phyloP scores from a whole-genome alignment of 2,329 filamentous ascomycete genomes.

The Talaromyces sp. region DNA sequence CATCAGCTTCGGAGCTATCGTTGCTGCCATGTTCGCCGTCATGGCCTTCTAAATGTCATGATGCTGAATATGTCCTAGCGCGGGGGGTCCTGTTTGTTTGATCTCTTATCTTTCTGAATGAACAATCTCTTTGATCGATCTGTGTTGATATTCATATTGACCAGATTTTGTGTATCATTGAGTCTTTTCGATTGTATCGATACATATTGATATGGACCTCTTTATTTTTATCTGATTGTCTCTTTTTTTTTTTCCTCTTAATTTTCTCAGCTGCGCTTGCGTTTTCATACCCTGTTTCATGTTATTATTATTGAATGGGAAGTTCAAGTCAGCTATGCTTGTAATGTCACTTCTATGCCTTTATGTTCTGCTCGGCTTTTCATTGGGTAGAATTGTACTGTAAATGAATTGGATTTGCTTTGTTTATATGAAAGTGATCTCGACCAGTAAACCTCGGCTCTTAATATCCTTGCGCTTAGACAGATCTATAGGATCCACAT shows the following conservation, averaged over 20 bases:
- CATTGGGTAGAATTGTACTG: not conserved
- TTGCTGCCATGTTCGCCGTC: conserved; percentile 37
- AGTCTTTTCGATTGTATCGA: conserved; percentile 3
- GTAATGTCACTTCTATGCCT: conserved; percentile 20
- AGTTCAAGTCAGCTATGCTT: conserved; percentile 18
- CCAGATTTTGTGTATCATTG: no score
- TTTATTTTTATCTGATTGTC: conserved; percentile 6
- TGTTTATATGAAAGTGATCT: not conserved
- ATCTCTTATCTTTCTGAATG: conserved; percentile 15
- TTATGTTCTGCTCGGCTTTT: conserved; percentile 4
- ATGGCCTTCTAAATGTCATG: conserved; percentile 36
- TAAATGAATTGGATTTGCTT: conserved; percentile 2
- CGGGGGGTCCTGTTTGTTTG: not conserved
- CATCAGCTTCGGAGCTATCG: conserved; percentile 38
- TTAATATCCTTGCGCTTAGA: no score
- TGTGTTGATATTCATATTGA: not conserved
- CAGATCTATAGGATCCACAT: no score
- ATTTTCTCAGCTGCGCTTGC: conserved; percentile 16
- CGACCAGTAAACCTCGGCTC: no score
- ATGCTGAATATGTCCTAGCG: not conserved
- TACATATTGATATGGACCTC: conserved; percentile 11
- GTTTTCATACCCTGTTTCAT: conserved; percentile 18
- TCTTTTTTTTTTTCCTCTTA: conserved; percentile 4
- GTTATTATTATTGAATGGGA: conserved; percentile 12
- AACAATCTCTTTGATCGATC: not conserved